Evolutionary conservation across 2,329 filamentous ascomycete genomes (phyloP).

Genomic region (Zymoseptoria passerinii): DNA sequence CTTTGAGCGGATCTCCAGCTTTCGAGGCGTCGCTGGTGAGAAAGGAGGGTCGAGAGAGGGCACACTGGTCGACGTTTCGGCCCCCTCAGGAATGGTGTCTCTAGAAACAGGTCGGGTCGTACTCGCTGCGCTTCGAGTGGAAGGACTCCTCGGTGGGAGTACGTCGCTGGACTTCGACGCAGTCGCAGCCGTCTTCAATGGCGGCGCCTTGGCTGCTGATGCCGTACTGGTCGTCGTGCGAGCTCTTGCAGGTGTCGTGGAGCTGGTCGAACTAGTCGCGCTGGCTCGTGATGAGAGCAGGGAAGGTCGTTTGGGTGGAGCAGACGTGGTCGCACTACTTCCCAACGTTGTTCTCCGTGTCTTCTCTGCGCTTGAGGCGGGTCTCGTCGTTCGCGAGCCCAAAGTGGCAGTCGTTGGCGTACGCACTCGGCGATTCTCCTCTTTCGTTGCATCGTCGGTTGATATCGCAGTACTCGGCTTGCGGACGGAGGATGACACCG

Average conservation of each 20-base stretch:
- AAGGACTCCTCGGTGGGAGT: neutral
- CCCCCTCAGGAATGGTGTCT: constrained; percentile 22
- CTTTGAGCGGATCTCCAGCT: constrained; percentile 21
- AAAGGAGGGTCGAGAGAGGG: neutral
- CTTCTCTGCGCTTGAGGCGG: constrained; percentile 2
- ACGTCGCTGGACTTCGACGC: neutral
- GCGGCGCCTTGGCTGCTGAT: neutral
- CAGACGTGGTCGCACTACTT: constrained; percentile 3
- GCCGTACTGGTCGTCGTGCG: neutral
- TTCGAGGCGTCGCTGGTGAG: constrained; percentile 15
- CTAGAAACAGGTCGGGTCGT: constrained; percentile 14
- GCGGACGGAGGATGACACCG: constrained; percentile 5
- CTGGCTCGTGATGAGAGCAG: constrained; percentile 2
- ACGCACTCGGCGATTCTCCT: constrained; percentile 4
- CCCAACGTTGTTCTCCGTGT: constrained; percentile 8
- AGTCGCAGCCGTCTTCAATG: neutral
- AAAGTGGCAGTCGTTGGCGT: constrained; percentile 7
- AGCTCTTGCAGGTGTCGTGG: neutral
- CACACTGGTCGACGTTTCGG: neutral
- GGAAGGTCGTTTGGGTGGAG: constrained; percentile 11
- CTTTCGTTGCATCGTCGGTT: constrained; percentile 1
- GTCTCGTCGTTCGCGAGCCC: constrained; percentile 6
- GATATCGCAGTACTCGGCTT: constrained; percentile 7
- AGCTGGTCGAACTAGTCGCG: constrained; percentile 2
- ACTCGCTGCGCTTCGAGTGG: constrained; percentile 10